A percentile compares a stretch with the other conserved stretches of the same genome.
Conservation (phyloP, 192 early-diverging fungal species). For the Backusella tuberculispora region DNA sequence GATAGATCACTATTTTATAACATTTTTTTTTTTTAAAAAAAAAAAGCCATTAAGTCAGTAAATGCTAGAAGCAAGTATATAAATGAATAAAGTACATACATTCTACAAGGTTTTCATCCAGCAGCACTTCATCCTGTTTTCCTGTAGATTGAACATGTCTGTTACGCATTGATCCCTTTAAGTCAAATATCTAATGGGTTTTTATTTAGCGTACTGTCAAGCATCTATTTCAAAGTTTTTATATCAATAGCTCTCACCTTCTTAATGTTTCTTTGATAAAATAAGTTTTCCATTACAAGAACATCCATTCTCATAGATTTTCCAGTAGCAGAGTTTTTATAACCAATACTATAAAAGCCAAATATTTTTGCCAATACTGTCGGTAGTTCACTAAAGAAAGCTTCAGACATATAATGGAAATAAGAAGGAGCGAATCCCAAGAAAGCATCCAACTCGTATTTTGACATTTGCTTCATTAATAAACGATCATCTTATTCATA, state of each 20-base stretch:
- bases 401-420: constrained; percentile 84
- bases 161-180: constrained; percentile 96
- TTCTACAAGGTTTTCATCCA: constrained; percentile 95
- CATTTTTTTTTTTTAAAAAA: not conserved
- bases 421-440: constrained; percentile 90
- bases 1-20: constrained; percentile 65
- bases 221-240: not conserved
- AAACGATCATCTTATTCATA: constrained; percentile 76
- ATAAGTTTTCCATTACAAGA: constrained; percentile 96
- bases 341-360: constrained; percentile 91
- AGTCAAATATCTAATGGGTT: constrained; percentile 75
- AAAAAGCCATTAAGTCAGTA: no score
- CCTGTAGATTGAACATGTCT: constrained; percentile 89
- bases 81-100: constrained; percentile 46
- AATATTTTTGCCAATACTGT: constrained; percentile 89
- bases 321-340: constrained; percentile 83
- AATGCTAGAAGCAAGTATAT: not conserved
- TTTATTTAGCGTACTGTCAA: no score
- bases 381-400: constrained; percentile 79
- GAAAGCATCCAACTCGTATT: constrained; percentile 85
- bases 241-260: constrained; percentile 48
- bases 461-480: constrained; percentile 88
- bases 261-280: constrained; percentile 79
- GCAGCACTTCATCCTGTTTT: constrained; percentile 80
- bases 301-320: constrained; percentile 87